phyloP scores from a whole-genome alignment of 768 basidiomycete genomes.

The Lentinula raphanica region DNA sequence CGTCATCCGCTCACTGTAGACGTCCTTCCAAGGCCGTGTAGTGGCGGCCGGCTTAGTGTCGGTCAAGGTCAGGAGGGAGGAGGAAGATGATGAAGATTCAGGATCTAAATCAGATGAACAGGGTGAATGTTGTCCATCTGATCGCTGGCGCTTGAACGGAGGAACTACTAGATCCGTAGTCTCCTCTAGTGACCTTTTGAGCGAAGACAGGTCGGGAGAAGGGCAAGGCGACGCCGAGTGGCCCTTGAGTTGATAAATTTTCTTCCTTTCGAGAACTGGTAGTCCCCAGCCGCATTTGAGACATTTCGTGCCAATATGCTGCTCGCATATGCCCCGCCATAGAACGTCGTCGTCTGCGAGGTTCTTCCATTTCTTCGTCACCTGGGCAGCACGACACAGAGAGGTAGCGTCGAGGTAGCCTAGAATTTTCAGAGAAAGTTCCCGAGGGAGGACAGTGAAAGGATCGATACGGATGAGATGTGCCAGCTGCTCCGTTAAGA shows the following conservation, averaged over 20 bases:
- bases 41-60: constrained; percentile 25
- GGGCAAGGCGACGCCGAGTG: constrained; percentile 34
- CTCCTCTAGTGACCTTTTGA: constrained; percentile 38
- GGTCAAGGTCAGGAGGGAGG: constrained; percentile 26
- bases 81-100: constrained; percentile 21
- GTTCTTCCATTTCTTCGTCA: constrained; percentile 74
- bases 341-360: constrained; percentile 94
- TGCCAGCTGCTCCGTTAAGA: constrained; percentile 86
- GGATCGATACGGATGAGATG: constrained; percentile 96
- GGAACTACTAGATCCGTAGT: constrained; percentile 21
- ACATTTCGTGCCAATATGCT: constrained; percentile 97
- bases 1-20: constrained; percentile 94
- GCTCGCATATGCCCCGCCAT: constrained; percentile 95
- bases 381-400: constrained; percentile 90
- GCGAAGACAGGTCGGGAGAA: constrained; percentile 19
- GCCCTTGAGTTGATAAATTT: constrained; percentile 33
- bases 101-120: constrained; percentile 20
- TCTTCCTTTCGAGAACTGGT: constrained; percentile 79
- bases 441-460: constrained; percentile 83
- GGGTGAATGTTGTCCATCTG: constrained; percentile 17
- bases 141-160: constrained; percentile 50
- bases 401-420: constrained; percentile 88
- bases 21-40: constrained; percentile 96
- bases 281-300: constrained; percentile 97
- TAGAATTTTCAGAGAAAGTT: constrained; percentile 83